Percentiles rank a stretch among this genome's conserved stretches.
These are phyloP conservation scores for Melanogaster broomeanus DNA, from an alignment of 768 basidiomycete species.

Conservation along the genomic window DNA sequence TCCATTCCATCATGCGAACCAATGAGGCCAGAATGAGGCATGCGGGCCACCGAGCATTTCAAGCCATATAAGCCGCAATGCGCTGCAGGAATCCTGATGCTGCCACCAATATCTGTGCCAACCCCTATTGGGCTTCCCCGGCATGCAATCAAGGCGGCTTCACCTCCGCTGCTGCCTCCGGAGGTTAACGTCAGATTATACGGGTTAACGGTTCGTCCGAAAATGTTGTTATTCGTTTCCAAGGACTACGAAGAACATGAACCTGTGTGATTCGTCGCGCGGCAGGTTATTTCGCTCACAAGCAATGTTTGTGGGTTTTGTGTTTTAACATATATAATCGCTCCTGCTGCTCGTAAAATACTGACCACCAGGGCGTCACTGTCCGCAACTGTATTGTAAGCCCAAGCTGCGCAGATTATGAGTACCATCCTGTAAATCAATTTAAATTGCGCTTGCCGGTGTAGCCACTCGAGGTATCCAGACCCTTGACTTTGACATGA, in stretches of 20 bases:
- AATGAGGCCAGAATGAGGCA: conserved; percentile 51
- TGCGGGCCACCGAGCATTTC: conserved; percentile 49
- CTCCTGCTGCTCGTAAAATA: conserved; percentile 47
- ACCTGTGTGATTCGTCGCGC: conserved; percentile 6
- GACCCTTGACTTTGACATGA: conserved; percentile 46
- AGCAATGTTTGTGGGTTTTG: conserved; percentile 51
- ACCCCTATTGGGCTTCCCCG: conserved; percentile 42
- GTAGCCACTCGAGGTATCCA: conserved; percentile 41
- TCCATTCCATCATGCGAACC: conserved; percentile 57
- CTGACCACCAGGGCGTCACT: conserved; percentile 45
- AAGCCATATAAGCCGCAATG: conserved; percentile 44
- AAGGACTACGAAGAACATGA: conserved; percentile 38
- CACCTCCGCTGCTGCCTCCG: conserved; percentile 52
- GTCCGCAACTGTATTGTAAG: conserved; percentile 37
- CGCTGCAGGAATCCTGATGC: conserved; percentile 44
- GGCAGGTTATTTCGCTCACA: conserved; percentile 31
- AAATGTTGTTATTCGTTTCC: conserved; percentile 52
- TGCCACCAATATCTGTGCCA: conserved; percentile 54
- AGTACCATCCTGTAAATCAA: background rate
- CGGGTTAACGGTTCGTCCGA: conserved; percentile 72
- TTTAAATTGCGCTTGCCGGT: conserved; percentile 10
- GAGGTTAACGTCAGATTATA: conserved; percentile 45
- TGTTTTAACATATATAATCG: conserved; percentile 48
- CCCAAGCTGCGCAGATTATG: conserved; percentile 37
- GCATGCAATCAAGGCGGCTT: conserved; percentile 45